A percentile compares a stretch with the other conserved stretches of the same genome.
Conservation (phyloP, 148 eudicot genomes). For the Arctostaphylos glauca region DNA sequence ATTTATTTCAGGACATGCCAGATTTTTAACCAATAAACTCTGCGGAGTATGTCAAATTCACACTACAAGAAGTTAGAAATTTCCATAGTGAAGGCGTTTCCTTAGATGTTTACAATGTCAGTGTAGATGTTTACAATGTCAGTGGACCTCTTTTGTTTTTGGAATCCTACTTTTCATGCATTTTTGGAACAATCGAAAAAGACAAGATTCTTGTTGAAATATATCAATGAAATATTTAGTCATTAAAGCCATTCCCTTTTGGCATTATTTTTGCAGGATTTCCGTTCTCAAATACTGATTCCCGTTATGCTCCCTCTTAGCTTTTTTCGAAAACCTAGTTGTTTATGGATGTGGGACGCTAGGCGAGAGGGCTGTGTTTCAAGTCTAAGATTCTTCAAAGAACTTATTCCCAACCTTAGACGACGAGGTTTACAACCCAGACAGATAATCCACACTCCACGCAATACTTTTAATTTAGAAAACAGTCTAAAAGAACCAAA, state of each 20-base stretch:
- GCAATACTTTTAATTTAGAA: neutral
- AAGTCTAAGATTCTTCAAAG: neutral
- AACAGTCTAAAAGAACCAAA: neutral
- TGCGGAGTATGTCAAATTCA: neutral
- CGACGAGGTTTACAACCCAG: neutral
- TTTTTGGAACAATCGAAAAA: neutral
- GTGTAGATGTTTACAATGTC: neutral
- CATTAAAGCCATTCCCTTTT: neutral
- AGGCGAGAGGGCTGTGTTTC: neutral
- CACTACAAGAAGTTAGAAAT: neutral
- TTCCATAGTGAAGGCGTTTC: neutral
- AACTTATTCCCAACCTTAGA: neutral
- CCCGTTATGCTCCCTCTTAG: neutral
- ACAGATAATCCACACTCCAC: neutral
- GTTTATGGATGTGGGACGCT: neutral
- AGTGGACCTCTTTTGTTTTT: neutral
- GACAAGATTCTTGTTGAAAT: neutral
- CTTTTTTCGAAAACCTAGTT: neutral
- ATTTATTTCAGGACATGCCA: neutral
- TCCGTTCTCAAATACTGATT: neutral
- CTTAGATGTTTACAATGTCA: neutral
- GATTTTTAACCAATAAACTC: neutral
- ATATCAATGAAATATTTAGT: neutral
- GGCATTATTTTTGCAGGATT: neutral
- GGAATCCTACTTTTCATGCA: neutral